Base-by-base conservation (phyloP, 2,329 filamentous ascomycete species). In the Hypoxylon sp. region DNA sequence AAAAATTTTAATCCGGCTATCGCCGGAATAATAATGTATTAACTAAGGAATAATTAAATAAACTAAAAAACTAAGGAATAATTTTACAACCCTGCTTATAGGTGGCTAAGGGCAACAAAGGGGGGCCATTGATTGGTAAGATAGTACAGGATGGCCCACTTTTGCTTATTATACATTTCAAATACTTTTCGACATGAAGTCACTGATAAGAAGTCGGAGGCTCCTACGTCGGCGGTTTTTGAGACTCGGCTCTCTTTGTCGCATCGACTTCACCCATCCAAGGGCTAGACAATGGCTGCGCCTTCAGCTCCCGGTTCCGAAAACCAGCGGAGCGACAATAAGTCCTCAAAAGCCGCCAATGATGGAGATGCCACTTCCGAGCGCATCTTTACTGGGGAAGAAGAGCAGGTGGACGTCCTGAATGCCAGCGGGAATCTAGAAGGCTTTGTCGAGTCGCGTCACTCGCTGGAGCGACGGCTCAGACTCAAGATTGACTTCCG, bases 401-500 rank as follows among this genome's bases (percentile, higher is more conserved):
- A 69, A 8, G 43, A 57, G 6, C 48, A 50, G 7, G 54, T 51
- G 9, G 56, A 58, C 16, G 30, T 43, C 4, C 7, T 54, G 2
- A 51, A 39, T 23, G 16, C 19, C 45, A 45, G 23, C 8, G 55
- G 41, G 54, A 37, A 59, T 19, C 52, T 46, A 16, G 32, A 58
- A 51, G 45, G 16, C n/a, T 23, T 55, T 12, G 52, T 48, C 19
- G 72, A 65, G 30, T 55, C 46, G 16, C 67, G 69, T 12, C 53
- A 37, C 8, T 54, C 59, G 7, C 63, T 72, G 29, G 75, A 75
- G 59, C 69, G 70, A 61, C 70, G 73, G 6, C 72, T 84, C 39
- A 85, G 88, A 16, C 80, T 84, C 63, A 91, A 91, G 75, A 83
- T 91, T 55, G 90, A 92, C 74, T 73, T 91, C 46, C 85, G 90